Evolutionary conservation across 169 alveolate genomes (phyloP).

Genomic region (Plasmodium yoelii): DNA sequence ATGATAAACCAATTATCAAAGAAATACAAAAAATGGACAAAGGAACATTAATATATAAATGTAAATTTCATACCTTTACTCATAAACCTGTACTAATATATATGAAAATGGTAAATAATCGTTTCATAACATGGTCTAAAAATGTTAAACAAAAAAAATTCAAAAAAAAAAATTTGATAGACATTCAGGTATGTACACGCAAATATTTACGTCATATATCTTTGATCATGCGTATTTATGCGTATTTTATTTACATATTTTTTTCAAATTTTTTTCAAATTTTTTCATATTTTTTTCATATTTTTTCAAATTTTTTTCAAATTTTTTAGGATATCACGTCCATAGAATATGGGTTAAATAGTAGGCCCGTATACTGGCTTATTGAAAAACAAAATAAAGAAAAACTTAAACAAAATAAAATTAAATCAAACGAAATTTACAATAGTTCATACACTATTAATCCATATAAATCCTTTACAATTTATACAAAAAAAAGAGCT

Average conservation of each 20-base stretch:
- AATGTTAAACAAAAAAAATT: conserved; percentile 16
- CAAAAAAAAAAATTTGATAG: conserved; percentile 45
- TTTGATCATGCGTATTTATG: neutral
- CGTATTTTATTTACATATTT: neutral
- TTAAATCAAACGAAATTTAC: conserved; percentile 20
- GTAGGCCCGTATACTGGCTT: conserved; percentile 76
- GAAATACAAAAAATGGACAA: conserved; percentile 39
- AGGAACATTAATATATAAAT: conserved; percentile 34
- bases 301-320: too few species aligned
- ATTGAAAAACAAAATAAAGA: conserved; percentile 54
- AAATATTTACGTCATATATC: neutral
- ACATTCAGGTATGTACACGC: conserved; percentile 50
- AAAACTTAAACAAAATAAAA: conserved; percentile 39
- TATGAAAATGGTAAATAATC: conserved; percentile 35
- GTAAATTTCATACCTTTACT: conserved; percentile 42
- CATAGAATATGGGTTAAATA: conserved; percentile 46
- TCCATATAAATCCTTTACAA: conserved; percentile 58
- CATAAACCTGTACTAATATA: conserved; percentile 59
- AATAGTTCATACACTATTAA: conserved; percentile 18
- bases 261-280: too few species aligned
- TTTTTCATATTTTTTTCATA: neutral
- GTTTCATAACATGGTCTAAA: conserved; percentile 51
- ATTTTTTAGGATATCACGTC: conserved; percentile 57
- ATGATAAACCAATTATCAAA: conserved; percentile 35
- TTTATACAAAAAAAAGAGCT: conserved; percentile 42